A percentile compares a stretch with the other conserved stretches of the same genome.
phyloP scores from a whole-genome alignment of 345 rosid species.

The Eucalyptus pumila region DNA sequence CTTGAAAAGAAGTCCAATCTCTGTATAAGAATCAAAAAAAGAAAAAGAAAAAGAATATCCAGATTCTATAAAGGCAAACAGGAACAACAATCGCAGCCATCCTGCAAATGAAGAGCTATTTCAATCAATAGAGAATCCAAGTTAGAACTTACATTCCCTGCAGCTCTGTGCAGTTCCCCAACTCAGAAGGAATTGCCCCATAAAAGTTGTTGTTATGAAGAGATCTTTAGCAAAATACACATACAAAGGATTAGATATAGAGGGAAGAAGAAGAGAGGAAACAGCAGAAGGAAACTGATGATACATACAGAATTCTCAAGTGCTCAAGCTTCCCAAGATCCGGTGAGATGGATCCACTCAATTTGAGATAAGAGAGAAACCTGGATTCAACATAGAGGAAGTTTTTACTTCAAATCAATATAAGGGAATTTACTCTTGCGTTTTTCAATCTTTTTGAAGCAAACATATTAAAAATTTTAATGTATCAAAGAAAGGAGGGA shows the following conservation, averaged over 20 bases:
- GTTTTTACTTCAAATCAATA: background rate
- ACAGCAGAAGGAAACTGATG: background rate
- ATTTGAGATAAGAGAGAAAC: constrained; percentile 67
- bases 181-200: constrained; percentile 74
- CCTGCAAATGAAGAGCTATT: background rate
- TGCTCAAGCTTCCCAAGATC: constrained; percentile 79
- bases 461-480: background rate
- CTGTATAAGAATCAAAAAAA: background rate
- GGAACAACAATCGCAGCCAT: background rate
- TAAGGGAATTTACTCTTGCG: background rate
- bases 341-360: constrained; percentile 75
- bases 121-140: background rate
- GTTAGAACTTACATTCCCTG: constrained; percentile 50
- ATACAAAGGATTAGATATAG: background rate
- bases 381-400: constrained; percentile 15
- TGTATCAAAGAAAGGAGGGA: background rate
- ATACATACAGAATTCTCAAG: constrained; percentile 60
- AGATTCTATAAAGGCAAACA: background rate
- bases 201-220: constrained; percentile 76
- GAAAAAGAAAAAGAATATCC: background rate
- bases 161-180: constrained; percentile 82
- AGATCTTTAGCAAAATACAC: constrained; percentile 29
- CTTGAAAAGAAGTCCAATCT: background rate
- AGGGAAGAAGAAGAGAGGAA: background rate
- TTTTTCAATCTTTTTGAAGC: background rate